These are phyloP conservation scores for Solanum pinnatisectum DNA, from an alignment of 257 asterid species.

Conservation along the genomic window DNA sequence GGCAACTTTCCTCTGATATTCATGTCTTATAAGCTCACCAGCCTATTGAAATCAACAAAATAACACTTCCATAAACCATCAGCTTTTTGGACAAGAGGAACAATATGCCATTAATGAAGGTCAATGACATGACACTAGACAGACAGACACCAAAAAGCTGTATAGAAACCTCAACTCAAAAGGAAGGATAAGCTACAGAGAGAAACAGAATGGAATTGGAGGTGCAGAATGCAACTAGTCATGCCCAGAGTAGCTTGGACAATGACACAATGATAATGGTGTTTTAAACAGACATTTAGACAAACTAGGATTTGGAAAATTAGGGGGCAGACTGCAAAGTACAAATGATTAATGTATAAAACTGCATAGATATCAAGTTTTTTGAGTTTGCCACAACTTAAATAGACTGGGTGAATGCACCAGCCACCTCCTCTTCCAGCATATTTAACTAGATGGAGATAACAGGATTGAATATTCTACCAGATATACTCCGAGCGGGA, in stretches of 20 bases:
- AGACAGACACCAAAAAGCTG: neutral
- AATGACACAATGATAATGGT: neutral
- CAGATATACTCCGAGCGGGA: neutral
- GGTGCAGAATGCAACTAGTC: neutral
- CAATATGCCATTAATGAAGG: neutral
- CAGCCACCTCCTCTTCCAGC: neutral
- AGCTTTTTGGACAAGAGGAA: neutral
- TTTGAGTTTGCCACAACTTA: neutral
- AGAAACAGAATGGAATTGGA: neutral
- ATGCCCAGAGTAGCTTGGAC: neutral
- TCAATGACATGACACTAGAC: neutral
- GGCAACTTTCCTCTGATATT: conserved; percentile 74
- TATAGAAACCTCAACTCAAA: neutral
- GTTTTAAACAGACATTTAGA: neutral
- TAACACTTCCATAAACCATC: neutral
- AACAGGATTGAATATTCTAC: neutral
- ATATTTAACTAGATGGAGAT: neutral
- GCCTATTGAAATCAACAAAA: conserved; percentile 35
- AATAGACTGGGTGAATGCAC: neutral
- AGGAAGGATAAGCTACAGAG: neutral
- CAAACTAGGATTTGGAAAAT: neutral
- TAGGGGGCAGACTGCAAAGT: neutral
- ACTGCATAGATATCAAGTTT: neutral
- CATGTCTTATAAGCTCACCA: conserved; percentile 82
- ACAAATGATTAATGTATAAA: neutral